Base-by-base conservation (phyloP, 2,329 filamentous ascomycete species). In the Fusarium brachygibbosum region DNA sequence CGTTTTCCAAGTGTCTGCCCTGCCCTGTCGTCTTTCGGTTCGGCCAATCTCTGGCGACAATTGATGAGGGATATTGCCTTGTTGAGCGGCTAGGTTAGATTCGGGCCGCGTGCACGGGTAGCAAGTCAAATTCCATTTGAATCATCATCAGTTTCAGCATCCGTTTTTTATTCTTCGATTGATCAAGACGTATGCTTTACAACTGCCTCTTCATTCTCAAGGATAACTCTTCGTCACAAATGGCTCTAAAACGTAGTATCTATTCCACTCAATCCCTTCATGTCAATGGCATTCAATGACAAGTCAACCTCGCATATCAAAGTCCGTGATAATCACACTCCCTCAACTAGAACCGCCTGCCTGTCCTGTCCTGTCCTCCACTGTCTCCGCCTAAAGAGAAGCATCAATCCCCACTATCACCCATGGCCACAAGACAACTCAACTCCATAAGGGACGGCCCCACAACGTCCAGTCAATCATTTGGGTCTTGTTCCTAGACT, bases 101-200 rank as follows among this genome's bases (percentile, higher is more conserved):
- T 74, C 71, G 71, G 68, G 65, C 71, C 72, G 71, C 60, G 57
- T 59, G 60, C 68, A 73, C 58, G 55, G 67, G 56, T 71, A 55
- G 42, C 48, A 38, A 49, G 53, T 45, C 32, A 50, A 68, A 64
- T 68, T 62, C 55, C 57, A 58, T 66, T 58, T 29, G 23, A 28
- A 38, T 29, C n/a, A 29, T 50, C 52, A 9, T 28, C n/a, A n/a
- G n/a, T 49, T 50, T 50, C 32, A 10, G 28, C 17, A 10, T 13
- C 17, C 6, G 12, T 37, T 50, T 45, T 63, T 29, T 8, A 41
- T 12, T 56, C 23, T 19, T 31, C n/a, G n/a, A n/a, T 13, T 3
- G 16, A 21, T 34, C 19, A n/a, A 34, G 21, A 31, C 12, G 5
- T 19, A 25, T 41, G 21, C 21, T 45, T 46, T 13, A 17, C 1